These are phyloP conservation scores for Parasitella parasitica DNA, from an alignment of 371 early-diverging fungal species.

Conservation along the genomic window DNA sequence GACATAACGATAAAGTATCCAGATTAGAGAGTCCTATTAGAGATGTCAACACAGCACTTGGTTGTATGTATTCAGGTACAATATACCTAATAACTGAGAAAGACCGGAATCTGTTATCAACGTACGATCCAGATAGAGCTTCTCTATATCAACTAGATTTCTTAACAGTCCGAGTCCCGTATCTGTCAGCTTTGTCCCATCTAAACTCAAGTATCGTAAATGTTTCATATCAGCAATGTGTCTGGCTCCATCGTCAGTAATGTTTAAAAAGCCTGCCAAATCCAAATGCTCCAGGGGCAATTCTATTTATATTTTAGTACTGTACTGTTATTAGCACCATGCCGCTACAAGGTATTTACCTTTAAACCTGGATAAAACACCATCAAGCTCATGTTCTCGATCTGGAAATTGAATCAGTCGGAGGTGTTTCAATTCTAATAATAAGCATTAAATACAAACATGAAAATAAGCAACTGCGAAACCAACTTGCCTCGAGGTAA, in stretches of 20 bases:
- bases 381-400: slow-evolving; percentile 38
- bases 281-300: slow-evolving; percentile 34
- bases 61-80: too few relatives aligned
- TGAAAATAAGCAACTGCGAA: neutral
- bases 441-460: neutral
- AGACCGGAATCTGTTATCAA: slow-evolving; percentile 34
- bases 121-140: slow-evolving; percentile 43
- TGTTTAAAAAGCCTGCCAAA: slow-evolving; percentile 31
- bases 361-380: slow-evolving; percentile 28
- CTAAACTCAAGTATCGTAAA: slow-evolving; percentile 32
- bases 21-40: slow-evolving; percentile 26
- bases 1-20: slow-evolving; percentile 29
- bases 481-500: slow-evolving; percentile 28
- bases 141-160: slow-evolving; percentile 30
- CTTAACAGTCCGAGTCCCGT: slow-evolving; percentile 24
- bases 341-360: slow-evolving; percentile 12
- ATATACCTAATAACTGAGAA: slow-evolving; percentile 19
- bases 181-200: slow-evolving; percentile 45
- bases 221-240: slow-evolving; percentile 32
- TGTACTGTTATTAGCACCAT: too few relatives aligned
- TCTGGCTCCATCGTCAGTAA: slow-evolving; percentile 35
- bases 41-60: too few relatives aligned
- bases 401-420: slow-evolving; percentile 38
- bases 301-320: slow-evolving; percentile 11
- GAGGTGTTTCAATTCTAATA: slow-evolving; percentile 27